These are phyloP conservation scores for Sutorius australiensis DNA, from an alignment of 768 basidiomycete species.

Conservation along the genomic window DNA sequence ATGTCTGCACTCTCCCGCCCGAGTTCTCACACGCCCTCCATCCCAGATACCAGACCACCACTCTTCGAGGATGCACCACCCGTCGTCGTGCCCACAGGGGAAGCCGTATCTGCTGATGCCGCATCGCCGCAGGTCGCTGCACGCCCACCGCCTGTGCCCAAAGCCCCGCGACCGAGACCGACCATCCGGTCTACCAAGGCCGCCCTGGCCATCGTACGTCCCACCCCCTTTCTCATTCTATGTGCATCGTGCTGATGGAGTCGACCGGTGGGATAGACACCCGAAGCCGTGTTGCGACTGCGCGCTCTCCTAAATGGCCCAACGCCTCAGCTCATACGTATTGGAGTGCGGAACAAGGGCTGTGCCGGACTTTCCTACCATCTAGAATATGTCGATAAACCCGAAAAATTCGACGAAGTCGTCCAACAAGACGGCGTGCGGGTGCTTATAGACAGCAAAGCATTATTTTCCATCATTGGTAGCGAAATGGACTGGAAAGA, in stretches of 20 bases:
- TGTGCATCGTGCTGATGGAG: background rate
- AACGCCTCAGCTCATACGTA: slow-evolving; percentile 87
- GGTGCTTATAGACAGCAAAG: slow-evolving; percentile 95
- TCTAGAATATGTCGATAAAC: slow-evolving; percentile 89
- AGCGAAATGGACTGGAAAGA: slow-evolving; percentile 99
- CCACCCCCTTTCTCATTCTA: background rate
- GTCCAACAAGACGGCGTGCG: slow-evolving; percentile 93
- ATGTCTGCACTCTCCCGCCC: slow-evolving; percentile 55
- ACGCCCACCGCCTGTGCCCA: slow-evolving; percentile 67
- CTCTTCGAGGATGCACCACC: slow-evolving; percentile 47
- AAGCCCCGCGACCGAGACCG: slow-evolving; percentile 59
- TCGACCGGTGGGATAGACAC: slow-evolving; percentile 50
- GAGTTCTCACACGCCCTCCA: slow-evolving; percentile 24
- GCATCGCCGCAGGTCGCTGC: slow-evolving; percentile 70
- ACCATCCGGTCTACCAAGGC: slow-evolving; percentile 70
- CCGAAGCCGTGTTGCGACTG: slow-evolving; percentile 70
- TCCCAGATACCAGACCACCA: slow-evolving; percentile 16
- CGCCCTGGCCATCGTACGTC: slow-evolving; percentile 66
- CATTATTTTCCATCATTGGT: slow-evolving; percentile 95
- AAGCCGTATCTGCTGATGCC: slow-evolving; percentile 51
- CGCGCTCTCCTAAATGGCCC: slow-evolving; percentile 73
- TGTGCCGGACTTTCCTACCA: slow-evolving; percentile 87
- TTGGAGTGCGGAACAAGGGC: slow-evolving; percentile 96
- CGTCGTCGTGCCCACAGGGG: slow-evolving; percentile 44
- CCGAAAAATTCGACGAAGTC: slow-evolving; percentile 91